Evolutionary conservation across 2,329 filamentous ascomycete species (phyloP).

Genomic region (Chrysosporium keratinophilum): DNA sequence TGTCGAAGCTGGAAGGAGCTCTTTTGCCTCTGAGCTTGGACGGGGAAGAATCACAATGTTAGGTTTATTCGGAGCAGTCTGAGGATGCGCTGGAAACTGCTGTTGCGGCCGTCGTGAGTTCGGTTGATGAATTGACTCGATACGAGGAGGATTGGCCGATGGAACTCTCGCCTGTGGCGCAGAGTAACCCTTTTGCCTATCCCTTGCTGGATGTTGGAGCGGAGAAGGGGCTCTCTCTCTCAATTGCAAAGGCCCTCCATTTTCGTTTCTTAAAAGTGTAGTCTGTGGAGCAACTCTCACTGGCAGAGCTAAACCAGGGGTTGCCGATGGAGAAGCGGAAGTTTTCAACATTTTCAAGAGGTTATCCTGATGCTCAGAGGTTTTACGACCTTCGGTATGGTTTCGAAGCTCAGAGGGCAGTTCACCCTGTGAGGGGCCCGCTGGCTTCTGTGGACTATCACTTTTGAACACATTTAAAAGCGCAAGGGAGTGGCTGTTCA

Average conservation of each 20-base stretch:
- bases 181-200: not conserved
- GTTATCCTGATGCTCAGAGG: slow-evolving; percentile 31
- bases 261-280: not conserved
- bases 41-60: slow-evolving; percentile 30
- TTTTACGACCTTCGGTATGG: slow-evolving; percentile 18
- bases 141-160: not conserved
- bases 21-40: slow-evolving; percentile 25
- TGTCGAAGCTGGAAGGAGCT: slow-evolving; percentile 9
- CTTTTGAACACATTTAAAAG: slow-evolving; percentile 50
- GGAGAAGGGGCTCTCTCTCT: not conserved
- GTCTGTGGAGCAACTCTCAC: slow-evolving; percentile 36
- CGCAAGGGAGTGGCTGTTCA: slow-evolving; percentile 48
- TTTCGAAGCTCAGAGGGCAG: slow-evolving; percentile 17
- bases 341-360: slow-evolving; percentile 26
- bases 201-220: not conserved
- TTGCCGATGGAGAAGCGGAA: not conserved
- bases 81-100: not conserved
- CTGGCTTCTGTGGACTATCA: slow-evolving; percentile 22
- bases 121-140: not conserved
- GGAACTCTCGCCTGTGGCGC: not conserved
- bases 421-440: slow-evolving; percentile 17
- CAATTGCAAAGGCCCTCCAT: not conserved
- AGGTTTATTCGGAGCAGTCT: not conserved
- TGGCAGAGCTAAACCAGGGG: not conserved
- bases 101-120: not conserved